Percentiles rank a stretch among this genome's conserved stretches.
phyloP scores from a whole-genome alignment of 2,329 filamentous ascomycete genomes.

The Hortaea sp. region DNA sequence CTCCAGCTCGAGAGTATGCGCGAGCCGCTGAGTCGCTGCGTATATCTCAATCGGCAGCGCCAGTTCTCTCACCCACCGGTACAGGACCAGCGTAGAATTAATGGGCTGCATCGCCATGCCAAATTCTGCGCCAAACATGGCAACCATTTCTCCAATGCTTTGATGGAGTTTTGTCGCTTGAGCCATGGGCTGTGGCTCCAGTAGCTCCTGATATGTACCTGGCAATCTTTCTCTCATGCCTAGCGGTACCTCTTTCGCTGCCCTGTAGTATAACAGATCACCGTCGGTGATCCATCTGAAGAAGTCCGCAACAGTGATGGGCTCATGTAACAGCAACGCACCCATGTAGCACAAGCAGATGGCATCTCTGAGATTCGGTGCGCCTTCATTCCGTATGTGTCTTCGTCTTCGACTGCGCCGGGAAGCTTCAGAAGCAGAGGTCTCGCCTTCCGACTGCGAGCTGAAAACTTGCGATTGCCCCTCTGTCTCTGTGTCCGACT shows the following conservation, averaged over 20 bases:
- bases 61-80: constrained; percentile 60
- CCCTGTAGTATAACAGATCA: constrained; percentile 61
- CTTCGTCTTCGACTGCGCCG: constrained; percentile 33
- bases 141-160: constrained; percentile 50
- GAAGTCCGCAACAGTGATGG: constrained; percentile 65
- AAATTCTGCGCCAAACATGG: constrained; percentile 58
- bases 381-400: constrained; percentile 38
- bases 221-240: constrained; percentile 58
- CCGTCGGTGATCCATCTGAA: constrained; percentile 55
- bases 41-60: constrained; percentile 65
- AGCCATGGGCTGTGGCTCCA: constrained; percentile 45
- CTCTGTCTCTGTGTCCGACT: constrained; percentile 23
- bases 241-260: constrained; percentile 47
- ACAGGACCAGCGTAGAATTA: constrained; percentile 58
- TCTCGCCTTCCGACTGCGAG: constrained; percentile 45
- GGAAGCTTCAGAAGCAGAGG: constrained; percentile 22
- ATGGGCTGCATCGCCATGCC: constrained; percentile 62
- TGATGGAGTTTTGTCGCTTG: constrained; percentile 52
- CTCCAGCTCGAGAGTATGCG: constrained; percentile 40
- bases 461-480: constrained; percentile 44
- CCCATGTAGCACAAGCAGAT: constrained; percentile 73
- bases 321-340: constrained; percentile 62
- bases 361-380: constrained; percentile 62
- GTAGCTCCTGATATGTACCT: constrained; percentile 46
- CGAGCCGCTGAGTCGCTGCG: constrained; percentile 48